Base-by-base conservation (phyloP, 2,329 filamentous ascomycete species). In the Aspergillus eucalypticola region DNA sequence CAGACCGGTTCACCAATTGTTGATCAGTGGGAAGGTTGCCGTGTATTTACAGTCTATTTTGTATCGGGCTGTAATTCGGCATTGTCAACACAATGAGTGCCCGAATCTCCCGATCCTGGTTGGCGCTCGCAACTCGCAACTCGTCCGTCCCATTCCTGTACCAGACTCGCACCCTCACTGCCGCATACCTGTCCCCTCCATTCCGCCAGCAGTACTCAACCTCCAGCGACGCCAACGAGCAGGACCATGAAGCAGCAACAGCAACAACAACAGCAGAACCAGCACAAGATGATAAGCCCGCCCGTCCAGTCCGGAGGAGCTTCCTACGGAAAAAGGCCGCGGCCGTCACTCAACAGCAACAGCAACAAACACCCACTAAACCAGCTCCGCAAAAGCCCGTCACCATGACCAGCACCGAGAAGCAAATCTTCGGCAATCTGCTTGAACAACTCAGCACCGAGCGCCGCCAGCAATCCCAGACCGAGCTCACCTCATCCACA, bases 61-160 rank as follows among this genome's bases (percentile, higher is more conserved):
- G 21, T 5, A 23, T 44, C 7, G 2, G 41, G 23, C 41, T 44
- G 41, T 23, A 44, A 11, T 21, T 3, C 10, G 10, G 23, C 0
- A 2, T 21, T 13, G 5, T 13, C 41, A 44, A 11, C 4, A 35
- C 32, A 23, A 76, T 76, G 75, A 69, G 70, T 57, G 52, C 60
- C 55, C 62, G 59, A 70, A 65, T 73, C 68, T 71, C 69, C 66
- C 67, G 68, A 67, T 54, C 71, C 64, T 67, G 75, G 67, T 65
- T 72, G 41, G 60, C 66, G 60, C 62, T 71, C 58, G 57, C 61
- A 56, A 61, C 61, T 53, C 64, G 64, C 11, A 66, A 63, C 38
- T 68, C 84, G 6, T 74, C 86, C 13, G 76, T 87, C 4, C 87
- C 88, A 0, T 92, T 92, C 59, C 81, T 92, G 6, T 92, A 91